Evolutionary conservation across 116 monocot genomes (phyloP).

Genomic region (Trichopus zeylanicus): DNA sequence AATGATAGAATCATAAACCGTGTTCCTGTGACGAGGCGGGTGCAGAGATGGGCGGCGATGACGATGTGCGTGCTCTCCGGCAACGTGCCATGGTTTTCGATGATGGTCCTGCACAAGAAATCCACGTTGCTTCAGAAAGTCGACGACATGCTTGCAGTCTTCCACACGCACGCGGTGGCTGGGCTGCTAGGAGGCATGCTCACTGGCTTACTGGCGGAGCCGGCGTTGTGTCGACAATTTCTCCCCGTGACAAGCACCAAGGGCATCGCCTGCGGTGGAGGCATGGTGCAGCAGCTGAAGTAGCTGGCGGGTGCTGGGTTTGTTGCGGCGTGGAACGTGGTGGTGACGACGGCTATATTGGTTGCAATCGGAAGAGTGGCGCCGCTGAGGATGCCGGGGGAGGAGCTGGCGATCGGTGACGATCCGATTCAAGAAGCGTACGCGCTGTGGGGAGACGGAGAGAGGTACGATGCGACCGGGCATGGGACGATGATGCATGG

Average conservation of each 20-base stretch:
- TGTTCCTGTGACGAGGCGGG: not conserved
- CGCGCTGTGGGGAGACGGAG: too few species aligned
- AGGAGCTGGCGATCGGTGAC: slow-evolving; percentile 30
- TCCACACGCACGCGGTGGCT: too few species aligned
- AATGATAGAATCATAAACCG: too few species aligned
- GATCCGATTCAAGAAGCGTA: slow-evolving; percentile 9
- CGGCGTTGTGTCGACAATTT: not conserved
- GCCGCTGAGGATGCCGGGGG: too few species aligned
- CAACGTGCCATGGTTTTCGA: too few species aligned
- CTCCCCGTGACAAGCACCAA: slow-evolving; percentile 9
- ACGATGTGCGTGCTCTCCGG: too few species aligned
- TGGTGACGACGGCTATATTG: slow-evolving; percentile 23
- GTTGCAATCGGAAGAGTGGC: slow-evolving; percentile 19
- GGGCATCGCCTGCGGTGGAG: slow-evolving; percentile 26
- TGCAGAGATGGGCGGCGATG: too few species aligned
- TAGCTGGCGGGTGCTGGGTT: slow-evolving; percentile 25
- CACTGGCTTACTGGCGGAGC: not conserved
- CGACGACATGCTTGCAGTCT: not conserved
- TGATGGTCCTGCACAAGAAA: too few species aligned
- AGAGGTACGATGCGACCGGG: too few species aligned
- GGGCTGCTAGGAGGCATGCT: too few species aligned
- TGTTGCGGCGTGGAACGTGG: slow-evolving; percentile 25
- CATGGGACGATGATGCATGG: too few species aligned
- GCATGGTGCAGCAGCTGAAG: slow-evolving; percentile 18
- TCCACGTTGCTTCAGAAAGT: not conserved